Conservation (phyloP, 78 protist genomes). For the Kipferlia bialata region DNA sequence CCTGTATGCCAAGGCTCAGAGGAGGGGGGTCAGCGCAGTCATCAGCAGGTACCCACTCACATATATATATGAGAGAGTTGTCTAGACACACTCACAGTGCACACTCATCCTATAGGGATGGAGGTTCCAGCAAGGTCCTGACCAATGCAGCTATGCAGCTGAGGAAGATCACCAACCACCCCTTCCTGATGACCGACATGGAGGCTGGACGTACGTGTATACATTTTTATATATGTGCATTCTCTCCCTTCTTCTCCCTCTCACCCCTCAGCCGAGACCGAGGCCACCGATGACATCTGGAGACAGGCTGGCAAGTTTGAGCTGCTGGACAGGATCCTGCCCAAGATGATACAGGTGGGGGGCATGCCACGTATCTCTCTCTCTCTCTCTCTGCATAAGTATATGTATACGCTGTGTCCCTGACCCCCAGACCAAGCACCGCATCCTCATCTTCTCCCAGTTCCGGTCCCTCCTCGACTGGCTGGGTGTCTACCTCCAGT, state of each 20-base stretch:
- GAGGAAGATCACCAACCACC: conserved; percentile 81
- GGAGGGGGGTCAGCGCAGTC: no score
- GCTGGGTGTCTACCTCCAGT: conserved; percentile 1
- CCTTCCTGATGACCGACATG: conserved; percentile 70
- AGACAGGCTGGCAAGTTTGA: conserved; percentile 57
- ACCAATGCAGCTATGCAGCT: conserved; percentile 86
- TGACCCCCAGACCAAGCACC: background rate
- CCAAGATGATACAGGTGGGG: conserved; percentile 36
- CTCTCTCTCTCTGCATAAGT: no score
- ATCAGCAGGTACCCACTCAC: background rate
- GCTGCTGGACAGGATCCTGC: conserved; percentile 58
- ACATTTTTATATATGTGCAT: no score
- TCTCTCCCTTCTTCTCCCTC: no score
- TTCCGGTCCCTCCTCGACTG: conserved; percentile 21
- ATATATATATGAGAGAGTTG: background rate
- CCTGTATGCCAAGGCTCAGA: no score
- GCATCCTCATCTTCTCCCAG: conserved; percentile 61
- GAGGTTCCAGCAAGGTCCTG: conserved; percentile 14
- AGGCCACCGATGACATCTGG: background rate
- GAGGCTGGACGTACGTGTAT: conserved; percentile 54
- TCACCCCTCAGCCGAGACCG: background rate
- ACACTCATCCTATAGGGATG: no score
- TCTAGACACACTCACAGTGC: background rate
- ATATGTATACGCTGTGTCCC: no score
- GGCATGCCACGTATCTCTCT: no score